Evolutionary conservation across 163 green algal genomes (phyloP), one percentile per base, ranked within the genome.

Genomic region (Scenedesmus sp.): DNA sequence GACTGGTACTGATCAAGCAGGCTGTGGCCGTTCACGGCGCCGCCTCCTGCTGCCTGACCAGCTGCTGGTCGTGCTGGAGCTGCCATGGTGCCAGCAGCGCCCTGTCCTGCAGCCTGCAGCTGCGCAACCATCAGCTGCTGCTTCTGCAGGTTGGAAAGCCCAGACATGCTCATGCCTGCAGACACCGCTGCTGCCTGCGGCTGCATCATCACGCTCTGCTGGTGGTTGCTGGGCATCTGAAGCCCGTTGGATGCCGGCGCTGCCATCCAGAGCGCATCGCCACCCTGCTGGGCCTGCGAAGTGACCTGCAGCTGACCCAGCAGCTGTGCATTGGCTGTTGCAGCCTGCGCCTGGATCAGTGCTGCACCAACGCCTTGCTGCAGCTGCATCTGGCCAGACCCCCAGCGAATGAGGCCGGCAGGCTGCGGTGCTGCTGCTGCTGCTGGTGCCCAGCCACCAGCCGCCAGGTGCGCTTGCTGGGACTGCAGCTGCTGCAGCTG

Each of bases 1-100:
- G 30, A 30, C 40, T 91, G 78, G 61, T 91, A 91, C 33, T 76
- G 33, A 42, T 87, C 78, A 24, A 91, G 59, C 87, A 91, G 59
- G 18, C 16, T 30, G 16, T 72, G 61, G 30, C 5, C 56, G 30
- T 30, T 42, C n/a, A 18, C 42, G 51, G 80, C 80, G 35, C 18
- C 37, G 37, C 35, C 81, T 79, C n/a, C 80, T 83, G 37, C 59
- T 87, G 80, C 49, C 24, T 24, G 35, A 22, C 24, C 16, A 15
- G 33, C 46, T 78, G 73, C n/a, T 79, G 83, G 37, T 44, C 24
- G 5, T 78, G 83, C 56, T 33, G 30, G 5, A 35, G 56, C 43
- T 16, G n/a, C 59, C 30, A 51, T 49, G 9, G 56, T 46, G 15
- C 49, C 82, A 30, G 56, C 82, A 33, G 51, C 18, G 18, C 7